Percentiles rank a stretch among this genome's conserved stretches.
These are phyloP conservation scores for Leptosphaerulina australis DNA, from an alignment of 2,329 filamentous ascomycete species.

Conservation along the genomic window DNA sequence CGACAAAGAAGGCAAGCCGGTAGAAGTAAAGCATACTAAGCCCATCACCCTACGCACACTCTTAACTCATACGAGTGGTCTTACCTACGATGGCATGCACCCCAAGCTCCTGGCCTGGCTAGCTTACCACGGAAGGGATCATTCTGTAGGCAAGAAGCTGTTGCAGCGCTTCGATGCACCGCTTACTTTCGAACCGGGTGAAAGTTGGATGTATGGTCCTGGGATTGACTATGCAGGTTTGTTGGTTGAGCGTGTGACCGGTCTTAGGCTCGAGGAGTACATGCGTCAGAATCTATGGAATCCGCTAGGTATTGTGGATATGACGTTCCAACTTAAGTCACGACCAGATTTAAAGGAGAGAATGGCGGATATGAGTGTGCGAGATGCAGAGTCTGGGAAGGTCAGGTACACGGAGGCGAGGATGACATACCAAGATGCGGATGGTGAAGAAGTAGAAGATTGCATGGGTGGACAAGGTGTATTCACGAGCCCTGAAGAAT, in stretches of 20 bases:
- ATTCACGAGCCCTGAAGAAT: slow-evolving; percentile 32
- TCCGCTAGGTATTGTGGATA: slow-evolving; percentile 55
- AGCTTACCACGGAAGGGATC: slow-evolving; percentile 32
- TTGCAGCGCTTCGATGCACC: slow-evolving; percentile 22
- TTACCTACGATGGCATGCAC: slow-evolving; percentile 54
- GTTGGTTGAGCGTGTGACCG: slow-evolving; percentile 52
- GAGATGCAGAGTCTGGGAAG: slow-evolving; percentile 26
- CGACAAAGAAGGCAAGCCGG: slow-evolving; percentile 31
- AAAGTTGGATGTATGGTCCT: slow-evolving; percentile 58
- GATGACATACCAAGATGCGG: slow-evolving; percentile 22
- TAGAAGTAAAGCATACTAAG: slow-evolving; percentile 29
- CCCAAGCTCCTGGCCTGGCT: slow-evolving; percentile 52
- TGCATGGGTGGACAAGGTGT: slow-evolving; percentile 38
- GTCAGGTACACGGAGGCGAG: slow-evolving; percentile 5
- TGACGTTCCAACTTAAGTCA: slow-evolving; percentile 58
- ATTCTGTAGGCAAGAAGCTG: slow-evolving; percentile 13
- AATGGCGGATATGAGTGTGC: slow-evolving; percentile 38
- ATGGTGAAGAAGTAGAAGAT: slow-evolving; percentile 26
- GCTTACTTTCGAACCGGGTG: slow-evolving; percentile 52
- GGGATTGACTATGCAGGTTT: slow-evolving; percentile 57
- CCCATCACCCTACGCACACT: slow-evolving; percentile 48
- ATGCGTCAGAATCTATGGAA: slow-evolving; percentile 60
- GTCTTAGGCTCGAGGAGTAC: slow-evolving; percentile 63
- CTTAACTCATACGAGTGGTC: slow-evolving; percentile 58
- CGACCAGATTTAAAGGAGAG: slow-evolving; percentile 31